phyloP scores from a whole-genome alignment of 2,329 filamentous ascomycete species.

The Cladosporium sp. region DNA sequence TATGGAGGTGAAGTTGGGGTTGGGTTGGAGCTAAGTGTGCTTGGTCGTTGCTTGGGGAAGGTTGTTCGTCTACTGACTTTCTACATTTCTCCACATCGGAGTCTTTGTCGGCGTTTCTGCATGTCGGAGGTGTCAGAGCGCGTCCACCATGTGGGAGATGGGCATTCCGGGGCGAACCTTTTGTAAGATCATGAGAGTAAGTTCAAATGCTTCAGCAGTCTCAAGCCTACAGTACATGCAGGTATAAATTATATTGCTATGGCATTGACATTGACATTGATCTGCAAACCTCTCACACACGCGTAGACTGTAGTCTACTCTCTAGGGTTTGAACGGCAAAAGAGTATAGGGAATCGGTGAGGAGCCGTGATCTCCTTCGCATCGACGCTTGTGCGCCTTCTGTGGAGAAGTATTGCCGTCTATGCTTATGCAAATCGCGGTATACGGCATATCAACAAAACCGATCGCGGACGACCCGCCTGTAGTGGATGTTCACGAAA shows the following conservation, averaged over 20 bases:
- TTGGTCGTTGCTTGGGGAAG: constrained; percentile 13
- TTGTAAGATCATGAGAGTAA: neutral
- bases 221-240: neutral
- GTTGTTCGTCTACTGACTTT: constrained; percentile 4
- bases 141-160: neutral
- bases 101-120: neutral
- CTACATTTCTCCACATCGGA: constrained; percentile 5
- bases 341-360: neutral
- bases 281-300: neutral
- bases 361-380: neutral
- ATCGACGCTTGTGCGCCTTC: neutral
- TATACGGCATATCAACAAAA: neutral
- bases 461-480: neutral
- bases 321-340: no score
- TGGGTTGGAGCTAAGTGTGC: constrained; percentile 14
- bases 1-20: constrained; percentile 16
- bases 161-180: neutral
- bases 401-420: neutral
- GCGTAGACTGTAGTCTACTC: no score
- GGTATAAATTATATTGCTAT: neutral
- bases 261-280: neutral
- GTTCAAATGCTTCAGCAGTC: neutral
- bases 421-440: neutral
- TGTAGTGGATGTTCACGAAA: neutral
- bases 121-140: neutral